Percentiles rank a stretch among this genome's conserved stretches.
phyloP scores from a whole-genome alignment of 2,329 filamentous ascomycete species.

The Beauveria bassiana region DNA sequence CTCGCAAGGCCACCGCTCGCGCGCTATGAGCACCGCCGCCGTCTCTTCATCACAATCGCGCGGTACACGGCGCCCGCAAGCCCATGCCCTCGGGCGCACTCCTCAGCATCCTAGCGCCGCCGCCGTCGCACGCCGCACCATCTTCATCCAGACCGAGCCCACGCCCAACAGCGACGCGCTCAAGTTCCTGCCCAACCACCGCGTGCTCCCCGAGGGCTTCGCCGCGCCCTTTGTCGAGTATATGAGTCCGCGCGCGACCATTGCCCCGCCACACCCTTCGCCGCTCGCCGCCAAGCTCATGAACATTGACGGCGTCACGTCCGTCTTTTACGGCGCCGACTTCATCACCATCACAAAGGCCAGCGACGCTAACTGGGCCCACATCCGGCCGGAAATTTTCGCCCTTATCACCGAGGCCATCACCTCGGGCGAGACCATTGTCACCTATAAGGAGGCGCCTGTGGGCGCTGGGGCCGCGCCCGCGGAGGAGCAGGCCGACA shows the following conservation, averaged over 20 bases:
- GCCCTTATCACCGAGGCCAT: conserved; percentile 89
- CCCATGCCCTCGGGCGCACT: not conserved
- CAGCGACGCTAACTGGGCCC: conserved; percentile 81
- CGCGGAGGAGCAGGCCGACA: conserved; percentile 53
- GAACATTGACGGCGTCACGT: conserved; percentile 89
- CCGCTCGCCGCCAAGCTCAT: conserved; percentile 84
- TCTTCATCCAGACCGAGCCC: conserved; percentile 95
- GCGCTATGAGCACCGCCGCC: not conserved
- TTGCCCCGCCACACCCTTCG: conserved; percentile 82
- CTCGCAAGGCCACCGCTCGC: not conserved
- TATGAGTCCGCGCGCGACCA: conserved; percentile 76
- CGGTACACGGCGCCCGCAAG: not conserved
- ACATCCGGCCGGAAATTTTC: conserved; percentile 93
- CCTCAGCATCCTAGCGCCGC: conserved; percentile 16
- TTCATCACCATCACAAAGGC: conserved; percentile 97
- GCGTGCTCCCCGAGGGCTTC: conserved; percentile 68
- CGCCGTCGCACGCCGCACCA: conserved; percentile 46
- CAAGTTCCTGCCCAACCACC: conserved; percentile 91
- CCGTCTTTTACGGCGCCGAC: conserved; percentile 88
- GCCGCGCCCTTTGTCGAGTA: conserved; percentile 83
- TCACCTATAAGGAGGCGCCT: conserved; percentile 59
- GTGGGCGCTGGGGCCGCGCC: conserved; percentile 32
- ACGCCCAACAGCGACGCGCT: conserved; percentile 94
- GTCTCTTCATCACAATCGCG: not conserved
- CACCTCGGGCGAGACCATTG: conserved; percentile 73